A percentile compares a stretch with the other conserved stretches of the same genome.
Conservation (phyloP, 768 basidiomycete genomes). For the Paxillus rubicundulus region DNA sequence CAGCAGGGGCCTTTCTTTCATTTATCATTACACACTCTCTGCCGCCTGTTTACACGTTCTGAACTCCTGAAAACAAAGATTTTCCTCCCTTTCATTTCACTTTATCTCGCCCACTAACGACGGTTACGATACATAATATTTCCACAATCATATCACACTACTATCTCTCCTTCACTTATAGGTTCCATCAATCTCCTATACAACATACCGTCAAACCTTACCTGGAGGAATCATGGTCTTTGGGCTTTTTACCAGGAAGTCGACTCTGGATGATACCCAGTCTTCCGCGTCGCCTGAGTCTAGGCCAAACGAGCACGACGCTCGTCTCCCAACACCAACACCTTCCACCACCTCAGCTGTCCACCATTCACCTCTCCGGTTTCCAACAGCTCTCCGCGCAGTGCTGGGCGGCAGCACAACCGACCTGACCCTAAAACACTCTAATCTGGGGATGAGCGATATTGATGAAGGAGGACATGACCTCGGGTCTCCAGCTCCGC, state of each 20-base stretch:
- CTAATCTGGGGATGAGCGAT: conserved; percentile 8
- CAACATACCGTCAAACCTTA: neutral
- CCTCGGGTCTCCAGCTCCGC: conserved; percentile 15
- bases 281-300: conserved; percentile 5
- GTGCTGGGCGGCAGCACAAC: conserved; percentile 21
- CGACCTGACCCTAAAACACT: conserved; percentile 18
- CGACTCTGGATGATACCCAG: conserved; percentile 6
- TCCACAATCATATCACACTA: conserved; percentile 9
- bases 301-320: conserved; percentile 1
- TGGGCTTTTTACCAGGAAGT: conserved; percentile 40
- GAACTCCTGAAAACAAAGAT: conserved; percentile 4
- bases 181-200: neutral
- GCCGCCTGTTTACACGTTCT: neutral
- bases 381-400: conserved; percentile 13
- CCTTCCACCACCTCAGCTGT: conserved; percentile 43
- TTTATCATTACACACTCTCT: neutral
- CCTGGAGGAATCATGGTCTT: conserved; percentile 35
- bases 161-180: neutral
- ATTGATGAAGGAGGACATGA: conserved; percentile 7
- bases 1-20: conserved; percentile 6
- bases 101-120: neutral
- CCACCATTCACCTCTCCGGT: conserved; percentile 22
- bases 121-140: too few relatives aligned
- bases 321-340: conserved; percentile 52
- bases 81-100: neutral